These are phyloP conservation scores for Aspergillus sp. DNA, from an alignment of 2,329 filamentous ascomycete species.

Conservation along the genomic window DNA sequence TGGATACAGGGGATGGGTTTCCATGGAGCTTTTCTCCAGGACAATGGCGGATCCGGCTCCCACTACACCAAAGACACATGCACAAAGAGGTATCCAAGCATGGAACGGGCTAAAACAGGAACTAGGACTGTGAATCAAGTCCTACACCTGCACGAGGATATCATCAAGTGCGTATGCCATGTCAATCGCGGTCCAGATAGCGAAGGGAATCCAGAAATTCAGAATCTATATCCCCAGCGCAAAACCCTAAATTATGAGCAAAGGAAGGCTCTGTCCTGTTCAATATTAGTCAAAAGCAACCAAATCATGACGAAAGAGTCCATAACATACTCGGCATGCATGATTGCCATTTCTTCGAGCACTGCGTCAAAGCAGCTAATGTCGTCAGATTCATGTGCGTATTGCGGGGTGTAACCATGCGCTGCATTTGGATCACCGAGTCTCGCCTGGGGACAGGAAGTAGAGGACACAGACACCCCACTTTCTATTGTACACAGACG, in stretches of 20 bases:
- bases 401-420: not conserved
- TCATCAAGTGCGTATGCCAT: too few relatives aligned
- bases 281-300: too few relatives aligned
- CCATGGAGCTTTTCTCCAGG: slow-evolving; percentile 67
- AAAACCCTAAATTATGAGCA: not conserved
- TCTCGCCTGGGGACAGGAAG: not conserved
- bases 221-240: not conserved
- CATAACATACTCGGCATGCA: slow-evolving; percentile 9
- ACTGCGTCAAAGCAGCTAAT: not conserved
- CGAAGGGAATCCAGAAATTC: not conserved
- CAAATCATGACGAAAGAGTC: not conserved
- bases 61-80: slow-evolving; percentile 55
- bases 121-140: not conserved
- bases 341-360: slow-evolving; percentile 8
- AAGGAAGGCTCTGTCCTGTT: not conserved
- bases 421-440: not conserved
- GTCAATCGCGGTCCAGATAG: not conserved
- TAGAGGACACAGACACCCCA: too few relatives aligned
- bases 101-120: slow-evolving; percentile 47
- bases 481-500: too few relatives aligned
- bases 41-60: slow-evolving; percentile 53
- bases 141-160: too few relatives aligned
- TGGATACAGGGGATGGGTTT: slow-evolving; percentile 66
- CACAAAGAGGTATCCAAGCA: slow-evolving; percentile 47
- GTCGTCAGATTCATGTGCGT: not conserved